Base-by-base conservation (phyloP, 768 basidiomycete species). In the Phaeotremella skinneri region DNA sequence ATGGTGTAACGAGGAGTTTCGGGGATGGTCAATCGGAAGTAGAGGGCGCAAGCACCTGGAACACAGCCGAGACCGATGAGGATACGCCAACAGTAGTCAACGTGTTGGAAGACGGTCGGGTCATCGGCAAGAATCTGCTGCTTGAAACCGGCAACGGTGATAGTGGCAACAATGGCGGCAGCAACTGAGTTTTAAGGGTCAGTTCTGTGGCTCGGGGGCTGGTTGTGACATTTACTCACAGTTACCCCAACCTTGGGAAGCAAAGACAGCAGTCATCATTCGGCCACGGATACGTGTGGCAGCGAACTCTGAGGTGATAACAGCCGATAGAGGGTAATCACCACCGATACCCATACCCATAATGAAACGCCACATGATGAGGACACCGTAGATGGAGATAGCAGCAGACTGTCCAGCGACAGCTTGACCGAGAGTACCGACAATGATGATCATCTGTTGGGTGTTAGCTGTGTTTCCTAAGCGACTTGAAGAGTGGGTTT, bases 1-100 rank as follows among this genome's bases (percentile, higher is more conserved):
- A 92, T 91, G 59, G 91, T 94, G 76, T 75, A 85, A 64, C 91
- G 89, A 26, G 91, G 91, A 0, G 90, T 92, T 76, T 92, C 90
- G 2, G 91, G 89, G 69, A 93, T 91, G 25, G 90, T 91, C 31
- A 92, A 82, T 74, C 91, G 89, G 87, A 89, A 92, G 81, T 91
- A 92, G 51, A 92, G 84, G 20, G 89, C 90, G 56, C 91, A 72
- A 41, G 81, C 81, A 55, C 84, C 91, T 31, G 91, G 91, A 50
- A 94, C 80, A 56, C 86, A 88, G 45, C 91, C 91, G 34, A 92
- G 80, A 69, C 91, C 91, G 74, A 94, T 90, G 70, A 93, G 82
- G 50, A 92, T 78, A 68, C 91, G 87, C 91, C 91, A 92, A 73
- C 84, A 82, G 71, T 81, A 83, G 78, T 94, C 91, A 57, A 94